Base-by-base conservation (phyloP, 805 yeast genomes). In the Babjeviella inositovora region DNA sequence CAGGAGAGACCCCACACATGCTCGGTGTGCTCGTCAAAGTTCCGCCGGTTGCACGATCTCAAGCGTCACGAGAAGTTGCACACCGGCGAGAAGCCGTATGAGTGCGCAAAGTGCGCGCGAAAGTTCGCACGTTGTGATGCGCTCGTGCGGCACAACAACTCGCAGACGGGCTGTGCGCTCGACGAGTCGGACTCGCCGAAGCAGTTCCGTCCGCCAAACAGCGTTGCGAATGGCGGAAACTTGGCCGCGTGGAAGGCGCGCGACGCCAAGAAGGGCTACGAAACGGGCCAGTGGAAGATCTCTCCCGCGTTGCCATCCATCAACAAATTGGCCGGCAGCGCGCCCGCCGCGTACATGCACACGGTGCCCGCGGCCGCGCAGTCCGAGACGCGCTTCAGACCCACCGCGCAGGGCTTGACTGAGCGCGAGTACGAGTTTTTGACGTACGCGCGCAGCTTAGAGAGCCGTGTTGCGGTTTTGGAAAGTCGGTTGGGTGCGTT, bases 51-150 rank as follows among this genome's bases (percentile, higher is more conserved):
- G 15, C 85, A 77, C 41, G 92, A 80, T 41, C 53, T 80, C 36
- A 75, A 70, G 37, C 57, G 93, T 25, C 93, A 79, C 37, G 65
- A 63, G 27, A 73, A 73, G 43, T 53, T 73, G 17, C 93, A 79
- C 38, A 64, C 82, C 1, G 87, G 87, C 12, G 81, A 69, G 32
- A 70, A 64, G 39, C 85, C 87, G 2, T 70, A 50, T 39, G 45
- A 40, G 19, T 79, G 92, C 41, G 47, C 47, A 11, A 50, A 52
- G 22, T 79, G 92, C 47, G 62, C 62, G 9, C 56, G 75, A 21
- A 48, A 56, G 19, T 79, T 79, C 46, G 79, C 87, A 2, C 50
- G 93, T 16, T 69, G 71, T 2, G 93, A 79, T 43, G 84, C 92
- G 0, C 52, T 79, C 14, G 60, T 70, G 4, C 53, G 93, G 30